Percentiles rank a stretch among this genome's conserved stretches.
These are phyloP conservation scores for Huntiella bhutanensis DNA, from an alignment of 2,329 filamentous ascomycete genomes.

Conservation along the genomic window DNA sequence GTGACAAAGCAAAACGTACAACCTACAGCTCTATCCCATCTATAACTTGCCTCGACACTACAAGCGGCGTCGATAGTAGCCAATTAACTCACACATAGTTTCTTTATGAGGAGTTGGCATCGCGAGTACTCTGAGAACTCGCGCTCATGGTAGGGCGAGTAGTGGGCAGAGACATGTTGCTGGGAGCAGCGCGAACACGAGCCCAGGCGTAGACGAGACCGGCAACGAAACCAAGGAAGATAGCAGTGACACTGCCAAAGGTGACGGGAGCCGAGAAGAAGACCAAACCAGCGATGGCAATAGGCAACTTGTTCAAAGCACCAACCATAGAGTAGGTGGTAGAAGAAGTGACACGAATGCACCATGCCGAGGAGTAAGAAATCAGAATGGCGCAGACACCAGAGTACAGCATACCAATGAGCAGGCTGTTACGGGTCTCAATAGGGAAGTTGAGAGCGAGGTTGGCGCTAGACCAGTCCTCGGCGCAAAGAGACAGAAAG, in stretches of 20 bases:
- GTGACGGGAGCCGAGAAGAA: slow-evolving; percentile 95
- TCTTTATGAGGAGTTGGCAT: slow-evolving; percentile 40
- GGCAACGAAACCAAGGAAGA: slow-evolving; percentile 75
- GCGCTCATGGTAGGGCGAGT: slow-evolving; percentile 57
- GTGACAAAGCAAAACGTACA: background rate
- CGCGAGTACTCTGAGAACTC: slow-evolving; percentile 76
- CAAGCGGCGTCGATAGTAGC: background rate
- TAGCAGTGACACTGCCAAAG: slow-evolving; percentile 77
- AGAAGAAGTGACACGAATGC: slow-evolving; percentile 88
- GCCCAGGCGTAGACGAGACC: slow-evolving; percentile 80
- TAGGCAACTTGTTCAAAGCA: slow-evolving; percentile 91
- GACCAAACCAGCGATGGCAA: slow-evolving; percentile 75
- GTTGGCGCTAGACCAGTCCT: slow-evolving; percentile 85
- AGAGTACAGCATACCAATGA: slow-evolving; percentile 83
- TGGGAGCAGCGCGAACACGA: slow-evolving; percentile 59
- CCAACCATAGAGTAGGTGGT: slow-evolving; percentile 99
- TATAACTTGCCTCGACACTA: too few relatives aligned
- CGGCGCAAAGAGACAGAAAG: slow-evolving; percentile 58
- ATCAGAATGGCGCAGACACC: slow-evolving; percentile 90
- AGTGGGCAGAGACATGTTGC: slow-evolving; percentile 49
- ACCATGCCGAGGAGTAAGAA: slow-evolving; percentile 99
- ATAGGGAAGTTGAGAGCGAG: slow-evolving; percentile 71
- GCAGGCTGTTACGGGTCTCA: slow-evolving; percentile 59
- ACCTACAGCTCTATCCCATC: background rate
- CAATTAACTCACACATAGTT: background rate